Evolutionary conservation across 371 early-diverging fungal species (phyloP).

Genomic region (Mortierella sp.): DNA sequence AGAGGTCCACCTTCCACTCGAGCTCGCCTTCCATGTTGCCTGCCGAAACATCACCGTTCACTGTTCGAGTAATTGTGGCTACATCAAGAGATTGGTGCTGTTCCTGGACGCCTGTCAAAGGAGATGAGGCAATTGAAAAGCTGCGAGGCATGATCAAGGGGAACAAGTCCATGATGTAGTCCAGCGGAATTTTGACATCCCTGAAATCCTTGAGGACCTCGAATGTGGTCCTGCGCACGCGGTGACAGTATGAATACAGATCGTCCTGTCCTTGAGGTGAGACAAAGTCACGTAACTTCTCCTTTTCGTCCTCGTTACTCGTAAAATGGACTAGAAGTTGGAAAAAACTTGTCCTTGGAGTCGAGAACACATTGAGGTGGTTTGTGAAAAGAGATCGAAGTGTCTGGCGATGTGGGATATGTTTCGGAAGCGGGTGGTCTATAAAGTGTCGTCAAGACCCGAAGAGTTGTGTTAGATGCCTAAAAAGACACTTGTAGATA

Average conservation of each 20-base stretch:
- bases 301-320: conserved; percentile 73
- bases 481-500: no score
- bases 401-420: conserved; percentile 64
- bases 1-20: conserved; percentile 69
- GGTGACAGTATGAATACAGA: conserved; percentile 83
- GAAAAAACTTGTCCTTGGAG: conserved; percentile 91
- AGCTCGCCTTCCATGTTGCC: conserved; percentile 26
- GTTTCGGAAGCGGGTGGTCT: conserved; percentile 59
- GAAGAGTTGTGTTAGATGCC: no score
- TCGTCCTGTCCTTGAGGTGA: conserved; percentile 90
- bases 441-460: no score
- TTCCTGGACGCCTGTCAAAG: conserved; percentile 30
- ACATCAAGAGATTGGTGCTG: conserved; percentile 12
- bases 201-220: conserved; percentile 90
- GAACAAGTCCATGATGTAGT: conserved; percentile 87
- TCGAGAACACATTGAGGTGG: conserved; percentile 84
- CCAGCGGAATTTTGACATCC: conserved; percentile 75
- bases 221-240: conserved; percentile 79
- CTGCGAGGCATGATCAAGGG: conserved; percentile 80
- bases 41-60: conserved; percentile 16
- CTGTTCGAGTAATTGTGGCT: conserved; percentile 3
- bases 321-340: conserved; percentile 87
- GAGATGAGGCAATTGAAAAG: conserved; percentile 86
- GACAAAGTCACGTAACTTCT: conserved; percentile 83
- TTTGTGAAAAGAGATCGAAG: conserved; percentile 76